phyloP scores from a whole-genome alignment of 768 basidiomycete genomes.

The Coprinellus micaceus region DNA sequence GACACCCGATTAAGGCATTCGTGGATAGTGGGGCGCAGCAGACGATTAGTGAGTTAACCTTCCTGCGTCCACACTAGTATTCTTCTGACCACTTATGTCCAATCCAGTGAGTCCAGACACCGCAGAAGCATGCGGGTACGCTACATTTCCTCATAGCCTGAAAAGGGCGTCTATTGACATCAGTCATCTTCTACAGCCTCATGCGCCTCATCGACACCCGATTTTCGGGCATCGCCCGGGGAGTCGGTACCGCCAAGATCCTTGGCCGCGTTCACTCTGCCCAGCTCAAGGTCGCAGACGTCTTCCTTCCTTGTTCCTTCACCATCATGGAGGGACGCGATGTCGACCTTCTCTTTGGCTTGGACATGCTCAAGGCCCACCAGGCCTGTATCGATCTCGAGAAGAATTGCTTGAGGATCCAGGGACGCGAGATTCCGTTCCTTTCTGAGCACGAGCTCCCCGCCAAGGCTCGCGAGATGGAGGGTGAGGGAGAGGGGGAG shows the following conservation, averaged over 20 bases:
- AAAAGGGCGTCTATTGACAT: background rate
- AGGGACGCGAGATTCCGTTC: constrained; percentile 84
- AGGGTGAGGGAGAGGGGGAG: constrained; percentile 12
- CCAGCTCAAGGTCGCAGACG: constrained; percentile 82
- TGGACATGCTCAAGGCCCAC: constrained; percentile 99
- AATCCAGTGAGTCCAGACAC: constrained; percentile 84
- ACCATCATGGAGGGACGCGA: constrained; percentile 94
- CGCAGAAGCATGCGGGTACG: constrained; percentile 87
- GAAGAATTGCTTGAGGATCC: constrained; percentile 88
- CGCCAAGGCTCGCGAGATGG: constrained; percentile 56
- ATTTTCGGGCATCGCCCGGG: constrained; percentile 85
- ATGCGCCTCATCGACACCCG: constrained; percentile 91
- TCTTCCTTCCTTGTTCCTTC: constrained; percentile 85
- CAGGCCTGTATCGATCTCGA: constrained; percentile 94
- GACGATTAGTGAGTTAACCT: constrained; percentile 76
- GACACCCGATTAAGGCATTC: constrained; percentile 87
- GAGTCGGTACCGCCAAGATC: constrained; percentile 93
- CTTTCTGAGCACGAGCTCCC: constrained; percentile 94
- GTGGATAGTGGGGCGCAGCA: constrained; percentile 97
- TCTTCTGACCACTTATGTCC: background rate
- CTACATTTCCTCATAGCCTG: constrained; percentile 5
- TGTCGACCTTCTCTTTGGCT: constrained; percentile 92
- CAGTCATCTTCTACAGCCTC: constrained; percentile 44
- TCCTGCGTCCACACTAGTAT: background rate
- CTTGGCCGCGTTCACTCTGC: constrained; percentile 92